Evolutionary conservation across 768 basidiomycete genomes (phyloP), one percentile per base, ranked within the genome.

Genomic region (Phaeolepiota aurea): DNA sequence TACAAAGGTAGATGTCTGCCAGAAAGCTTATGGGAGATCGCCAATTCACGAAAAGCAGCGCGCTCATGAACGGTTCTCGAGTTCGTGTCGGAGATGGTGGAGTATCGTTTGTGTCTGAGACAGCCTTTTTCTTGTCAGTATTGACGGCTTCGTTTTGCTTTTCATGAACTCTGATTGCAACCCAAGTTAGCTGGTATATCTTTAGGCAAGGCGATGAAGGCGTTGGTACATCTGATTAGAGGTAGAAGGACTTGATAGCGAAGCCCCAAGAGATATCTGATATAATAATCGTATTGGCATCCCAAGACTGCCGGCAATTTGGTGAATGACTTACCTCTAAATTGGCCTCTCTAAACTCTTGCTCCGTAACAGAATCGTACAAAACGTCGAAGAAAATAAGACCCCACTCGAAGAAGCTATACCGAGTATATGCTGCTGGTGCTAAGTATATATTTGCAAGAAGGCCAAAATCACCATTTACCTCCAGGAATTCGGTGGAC

Each of bases 351-450:
- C 56, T 60, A 45, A 87, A 76, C 48, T 87, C 86, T 20, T 68
- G 59, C 41, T 69, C 75, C 1, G 74, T 51, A n/a, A 82, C 57
- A 0, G 86, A 77, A 53, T 90, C 87, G 48, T 77, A 89, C 11
- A 76, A 43, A 18, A 90, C 65, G 43, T 90, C 87, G 33, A 82
- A 65, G 38, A 82, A 54, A 41, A 90, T 87, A 36, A 90, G 74
- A 5, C 66, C 68, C 91, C 91, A 94, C 61, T 94, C 91, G 50
- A 87, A 86, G 60, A 92, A 82, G 33, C 82, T 77, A 52, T 92
- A 94, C 32, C 63, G 64, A 2, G 87, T 91, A 60, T 94, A 94
- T 9, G 91, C 90, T 88, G 50, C 1, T 34, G 10, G 4, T 15
- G 28, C 23, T 48, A 20, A 38, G n/a, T 9, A 20, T 42, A 23